Conservation (phyloP, 495 filamentous ascomycete genomes). For the Trichoderma erinaceum region DNA sequence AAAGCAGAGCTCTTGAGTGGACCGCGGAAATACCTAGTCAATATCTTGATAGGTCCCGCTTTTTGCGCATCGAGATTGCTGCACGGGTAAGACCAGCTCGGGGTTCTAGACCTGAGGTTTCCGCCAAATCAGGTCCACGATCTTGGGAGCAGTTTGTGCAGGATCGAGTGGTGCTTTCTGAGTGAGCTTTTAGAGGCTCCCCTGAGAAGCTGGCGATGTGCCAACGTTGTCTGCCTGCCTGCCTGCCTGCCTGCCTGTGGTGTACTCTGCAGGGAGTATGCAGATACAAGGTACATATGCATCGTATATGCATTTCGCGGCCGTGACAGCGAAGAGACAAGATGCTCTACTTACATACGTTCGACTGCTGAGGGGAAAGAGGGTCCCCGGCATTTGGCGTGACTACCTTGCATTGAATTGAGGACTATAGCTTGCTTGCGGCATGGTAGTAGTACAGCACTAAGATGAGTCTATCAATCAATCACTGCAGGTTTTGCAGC, state of each 20-base stretch:
- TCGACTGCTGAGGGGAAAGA: no score
- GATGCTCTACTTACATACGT: no score
- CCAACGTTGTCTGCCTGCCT: neutral
- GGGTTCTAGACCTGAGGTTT: neutral
- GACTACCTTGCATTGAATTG: neutral
- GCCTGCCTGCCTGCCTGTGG: neutral
- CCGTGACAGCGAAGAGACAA: neutral
- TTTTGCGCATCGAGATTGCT: no score
- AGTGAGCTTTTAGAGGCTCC: neutral
- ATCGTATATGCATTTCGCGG: neutral
- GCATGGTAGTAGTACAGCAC: neutral
- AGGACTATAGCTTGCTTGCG: neutral
- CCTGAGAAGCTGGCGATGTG: neutral
- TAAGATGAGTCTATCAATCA: no score
- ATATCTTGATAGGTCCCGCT: no score
- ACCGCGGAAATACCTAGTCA: neutral
- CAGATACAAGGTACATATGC: neutral
- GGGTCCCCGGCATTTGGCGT: neutral
- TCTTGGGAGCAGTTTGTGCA: neutral
- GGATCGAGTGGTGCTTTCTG: neutral
- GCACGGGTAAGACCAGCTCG: no score
- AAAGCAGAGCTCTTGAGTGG: neutral
- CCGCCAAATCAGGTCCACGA: neutral
- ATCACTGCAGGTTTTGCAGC: no score
- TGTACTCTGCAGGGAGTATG: neutral